A percentile compares a stretch with the other conserved stretches of the same genome.
These are phyloP conservation scores for Aspergillus sp. DNA, from an alignment of 2,329 filamentous ascomycete species.

Conservation along the genomic window DNA sequence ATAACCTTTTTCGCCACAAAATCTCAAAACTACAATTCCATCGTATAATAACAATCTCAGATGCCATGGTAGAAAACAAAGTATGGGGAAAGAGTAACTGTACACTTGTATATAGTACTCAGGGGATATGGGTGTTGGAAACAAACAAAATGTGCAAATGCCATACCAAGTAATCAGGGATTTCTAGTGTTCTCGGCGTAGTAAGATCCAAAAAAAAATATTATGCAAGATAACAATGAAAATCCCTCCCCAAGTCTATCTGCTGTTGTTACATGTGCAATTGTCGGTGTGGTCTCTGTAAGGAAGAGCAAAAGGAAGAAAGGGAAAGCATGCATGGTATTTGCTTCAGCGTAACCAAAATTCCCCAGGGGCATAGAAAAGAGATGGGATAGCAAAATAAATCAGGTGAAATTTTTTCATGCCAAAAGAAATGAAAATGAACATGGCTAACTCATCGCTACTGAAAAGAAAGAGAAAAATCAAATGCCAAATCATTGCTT, in stretches of 20 bases:
- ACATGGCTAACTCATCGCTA: constrained; percentile 18
- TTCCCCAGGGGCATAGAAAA: constrained; percentile 1
- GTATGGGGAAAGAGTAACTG: too few relatives aligned
- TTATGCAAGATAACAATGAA: not conserved
- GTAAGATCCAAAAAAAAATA: not conserved
- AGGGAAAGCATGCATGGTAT: not conserved
- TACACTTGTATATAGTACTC: too few relatives aligned
- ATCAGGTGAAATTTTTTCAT: constrained; percentile 11
- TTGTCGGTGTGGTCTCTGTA: not conserved
- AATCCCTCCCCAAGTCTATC: constrained; percentile 16
- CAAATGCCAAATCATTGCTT: constrained; percentile 18
- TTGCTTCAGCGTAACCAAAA: not conserved
- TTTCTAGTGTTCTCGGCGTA: too few relatives aligned
- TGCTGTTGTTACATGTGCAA: constrained; percentile 14
- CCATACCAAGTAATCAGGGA: not conserved
- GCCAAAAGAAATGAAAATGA: constrained; percentile 5
- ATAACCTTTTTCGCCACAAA: not conserved
- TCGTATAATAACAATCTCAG: not conserved
- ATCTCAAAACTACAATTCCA: not conserved
- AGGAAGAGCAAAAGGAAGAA: constrained; percentile 3
- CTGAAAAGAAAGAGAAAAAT: constrained; percentile 16
- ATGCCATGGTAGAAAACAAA: not conserved
- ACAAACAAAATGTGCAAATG: not conserved
- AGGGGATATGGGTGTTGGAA: not conserved
- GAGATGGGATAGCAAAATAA: constrained; percentile 13